Evolutionary conservation across 345 rosid species (phyloP), one percentile per base, ranked within the genome.

Genomic region (Brassica incana): DNA sequence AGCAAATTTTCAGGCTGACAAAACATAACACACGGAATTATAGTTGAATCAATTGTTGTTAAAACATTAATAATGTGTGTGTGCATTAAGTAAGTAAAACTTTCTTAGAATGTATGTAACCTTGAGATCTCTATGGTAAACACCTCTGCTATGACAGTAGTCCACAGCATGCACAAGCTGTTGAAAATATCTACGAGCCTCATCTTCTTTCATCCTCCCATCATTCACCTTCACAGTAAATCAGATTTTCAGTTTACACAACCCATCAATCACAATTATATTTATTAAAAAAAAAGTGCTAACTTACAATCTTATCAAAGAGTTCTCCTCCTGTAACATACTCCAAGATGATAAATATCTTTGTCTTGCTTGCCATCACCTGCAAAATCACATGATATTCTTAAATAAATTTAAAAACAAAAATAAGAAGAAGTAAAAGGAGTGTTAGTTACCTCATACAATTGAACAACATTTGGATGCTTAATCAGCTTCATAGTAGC

Each of bases 91-190:
- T n/a, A n/a, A n/a, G n/a, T 40, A 36, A 6, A 45, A 45, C 14
- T 8, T 56, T 58, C 18, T 52, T 3, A 5, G 20, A 74, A 48
- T 65, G 54, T 78, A 36, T 2, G 48, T 40, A 40, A 95, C 99
- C 97, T 95, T 95, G 30, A 95, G 92, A 78, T 95, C 98, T 85
- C 99, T 89, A 73, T 95, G 99, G 83, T 86, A 95, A 61, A 95
- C 99, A 74, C 98, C 99, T 85, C 99, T 87, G 74, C 98, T 95
- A 82, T 95, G 99, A 81, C 99, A 95, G 74, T 91, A 95, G 81
- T 95, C 99, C 67, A 95, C 94, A 36, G 90, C 91, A 85, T 95
- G 88, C 60, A 95, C 86, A 80, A 95, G 99, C 85, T 95, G 98
- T 86, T 95, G 99, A 71, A 95, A 95, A 76, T 95, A 95, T 80